Evolutionary conservation across 768 basidiomycete genomes (phyloP).

Genomic region (Collybia mongolica): DNA sequence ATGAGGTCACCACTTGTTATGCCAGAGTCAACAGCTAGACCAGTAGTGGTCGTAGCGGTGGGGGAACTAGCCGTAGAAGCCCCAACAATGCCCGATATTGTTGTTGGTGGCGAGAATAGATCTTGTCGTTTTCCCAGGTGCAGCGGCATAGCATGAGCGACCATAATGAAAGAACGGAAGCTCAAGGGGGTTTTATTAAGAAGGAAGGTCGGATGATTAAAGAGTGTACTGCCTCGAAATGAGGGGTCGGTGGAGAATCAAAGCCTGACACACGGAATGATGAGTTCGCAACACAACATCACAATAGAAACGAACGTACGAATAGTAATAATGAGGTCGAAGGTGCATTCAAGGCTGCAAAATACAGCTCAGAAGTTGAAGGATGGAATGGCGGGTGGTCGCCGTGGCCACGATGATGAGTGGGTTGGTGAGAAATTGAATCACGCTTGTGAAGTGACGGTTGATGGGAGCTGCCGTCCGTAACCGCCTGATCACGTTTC

Average conservation of each 20-base stretch:
- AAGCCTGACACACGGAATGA: constrained; percentile 11
- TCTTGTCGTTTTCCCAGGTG: constrained; percentile 12
- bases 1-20: not conserved
- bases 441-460: too few relatives aligned
- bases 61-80: constrained; percentile 4
- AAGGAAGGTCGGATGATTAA: constrained; percentile 13
- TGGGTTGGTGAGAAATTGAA: too few relatives aligned
- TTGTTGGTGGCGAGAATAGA: constrained; percentile 10
- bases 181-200: not conserved
- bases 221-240: constrained; percentile 19
- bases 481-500: too few relatives aligned
- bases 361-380: not conserved
- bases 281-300: constrained; percentile 8
- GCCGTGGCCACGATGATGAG: not conserved
- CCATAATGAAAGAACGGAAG: constrained; percentile 9
- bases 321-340: constrained; percentile 2
- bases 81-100: constrained; percentile 13
- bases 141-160: constrained; percentile 5
- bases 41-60: not conserved
- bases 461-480: too few relatives aligned
- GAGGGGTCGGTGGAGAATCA: constrained; percentile 12
- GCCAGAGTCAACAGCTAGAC: constrained; percentile 17
- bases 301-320: not conserved
- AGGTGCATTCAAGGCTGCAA: constrained; percentile 11
- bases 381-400: not conserved